Evolutionary conservation across 805 yeast species (phyloP), one percentile per base, ranked within the genome.

Genomic region (Schwanniomyces yamadae): DNA sequence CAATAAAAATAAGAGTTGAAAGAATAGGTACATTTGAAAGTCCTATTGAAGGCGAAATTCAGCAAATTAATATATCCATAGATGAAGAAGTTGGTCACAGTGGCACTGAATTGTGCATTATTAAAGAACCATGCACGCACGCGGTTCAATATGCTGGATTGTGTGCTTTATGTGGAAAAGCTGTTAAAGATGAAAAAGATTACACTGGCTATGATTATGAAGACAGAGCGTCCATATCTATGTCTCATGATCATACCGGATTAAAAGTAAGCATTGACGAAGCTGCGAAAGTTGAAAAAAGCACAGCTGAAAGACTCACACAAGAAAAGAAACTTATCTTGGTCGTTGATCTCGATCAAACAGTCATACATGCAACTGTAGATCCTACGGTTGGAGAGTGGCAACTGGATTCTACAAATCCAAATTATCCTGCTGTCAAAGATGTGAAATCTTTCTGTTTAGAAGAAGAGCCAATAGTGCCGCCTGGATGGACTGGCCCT

Each of bases 361-460:
- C 99, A 0, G 95, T 93, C 4, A 91, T 93, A 21, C 99, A 93
- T 54, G 96, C 97, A 27, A 91, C 97, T 4, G 97, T 91, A 12
- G 99, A 93, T 57, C 97, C 97, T 0, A 89, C 96, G 0, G 95
- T 93, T 20, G 93, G 93, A 1, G 95, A 87, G 53, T 93, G 99
- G 99, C 89, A 85, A 73, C 72, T 73, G 33, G 97, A 93, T 52
- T 82, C 88, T 3, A 59, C 70, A 4, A 86, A 87, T 49, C 95
- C 97, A 5, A 89, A 93, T 53, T 84, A 85, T 54, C 82, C 79
- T 3, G 82, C 91, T 2, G 78, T 93, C 20, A 80, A 82, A 57
- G 95, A 90, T 54, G 97, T 93, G 3, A 69, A 70, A 42, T 63
- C 81, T 1, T 93, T 93, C 53, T 70, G 81, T 6, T 66, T 93